Conservation (phyloP, 2,329 filamentous ascomycete genomes). For the Claviceps lovelessii region DNA sequence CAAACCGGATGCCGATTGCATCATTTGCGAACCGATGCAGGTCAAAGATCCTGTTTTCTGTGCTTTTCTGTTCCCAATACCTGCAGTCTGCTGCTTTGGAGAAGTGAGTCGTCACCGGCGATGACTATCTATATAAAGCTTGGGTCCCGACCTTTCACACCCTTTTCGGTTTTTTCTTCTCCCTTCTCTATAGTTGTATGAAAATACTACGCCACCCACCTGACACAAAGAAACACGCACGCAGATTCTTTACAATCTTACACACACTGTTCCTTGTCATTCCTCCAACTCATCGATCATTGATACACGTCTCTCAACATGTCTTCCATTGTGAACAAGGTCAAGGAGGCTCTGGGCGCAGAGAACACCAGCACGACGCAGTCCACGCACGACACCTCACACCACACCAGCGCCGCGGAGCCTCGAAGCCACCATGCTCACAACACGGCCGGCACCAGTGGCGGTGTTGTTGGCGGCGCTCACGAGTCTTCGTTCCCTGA, state of each 20-base stretch:
- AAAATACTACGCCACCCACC: background rate
- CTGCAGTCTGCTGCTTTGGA: background rate
- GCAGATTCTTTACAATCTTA: no score
- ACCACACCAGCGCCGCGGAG: conserved; percentile 29
- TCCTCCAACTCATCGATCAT: background rate
- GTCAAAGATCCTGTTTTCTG: background rate
- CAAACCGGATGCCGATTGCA: conserved; percentile 1
- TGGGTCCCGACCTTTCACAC: background rate
- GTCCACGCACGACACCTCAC: conserved; percentile 2
- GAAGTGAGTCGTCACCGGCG: background rate
- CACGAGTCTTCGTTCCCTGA: conserved; percentile 17
- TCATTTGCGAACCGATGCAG: background rate
- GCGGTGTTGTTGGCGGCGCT: conserved; percentile 10
- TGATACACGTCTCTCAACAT: conserved; percentile 19
- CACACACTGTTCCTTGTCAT: background rate
- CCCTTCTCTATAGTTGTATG: background rate
- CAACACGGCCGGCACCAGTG: conserved; percentile 9
- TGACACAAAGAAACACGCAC: background rate
- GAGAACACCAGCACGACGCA: conserved; percentile 8
- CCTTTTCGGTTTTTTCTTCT: background rate
- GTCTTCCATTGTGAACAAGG: conserved; percentile 44
- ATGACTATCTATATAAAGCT: conserved; percentile 4
- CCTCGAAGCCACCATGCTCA: conserved; percentile 38
- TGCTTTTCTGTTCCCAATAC: background rate
- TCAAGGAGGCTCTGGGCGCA: conserved; percentile 41